Conservation (phyloP, 345 rosid genomes). For the Eucalyptus melliodora region DNA sequence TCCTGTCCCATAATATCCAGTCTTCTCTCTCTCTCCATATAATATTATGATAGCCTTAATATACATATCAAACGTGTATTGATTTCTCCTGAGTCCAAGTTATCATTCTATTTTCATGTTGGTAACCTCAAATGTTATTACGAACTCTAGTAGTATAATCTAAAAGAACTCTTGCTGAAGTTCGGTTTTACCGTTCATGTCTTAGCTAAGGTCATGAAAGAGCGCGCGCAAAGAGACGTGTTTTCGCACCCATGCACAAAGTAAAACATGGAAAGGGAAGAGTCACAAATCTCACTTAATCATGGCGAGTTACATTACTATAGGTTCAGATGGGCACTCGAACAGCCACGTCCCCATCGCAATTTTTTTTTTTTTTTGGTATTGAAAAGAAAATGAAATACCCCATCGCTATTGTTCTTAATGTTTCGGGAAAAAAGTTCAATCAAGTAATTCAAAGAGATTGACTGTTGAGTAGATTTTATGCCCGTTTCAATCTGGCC, state of each 20-base stretch:
- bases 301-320: background rate
- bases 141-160: background rate
- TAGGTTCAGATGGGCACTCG: background rate
- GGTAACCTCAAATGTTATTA: background rate
- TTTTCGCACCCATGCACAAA: background rate
- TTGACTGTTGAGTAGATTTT: background rate
- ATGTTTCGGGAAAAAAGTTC: background rate
- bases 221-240: background rate
- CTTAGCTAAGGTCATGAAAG: background rate
- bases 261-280: background rate
- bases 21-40: background rate
- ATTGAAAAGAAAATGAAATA: too few species aligned
- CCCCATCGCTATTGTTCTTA: background rate
- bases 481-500: background rate
- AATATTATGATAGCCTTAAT: background rate
- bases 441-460: background rate
- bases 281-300: background rate
- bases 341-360: background rate
- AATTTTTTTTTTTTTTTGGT: too few species aligned
- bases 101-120: background rate
- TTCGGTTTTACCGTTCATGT: background rate
- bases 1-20: slow-evolving; percentile 48
- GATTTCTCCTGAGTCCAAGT: background rate
- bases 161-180: background rate
- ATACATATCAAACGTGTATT: background rate